Conservation (phyloP, 2,329 filamentous ascomycete species). For the Talaromyces sp. region DNA sequence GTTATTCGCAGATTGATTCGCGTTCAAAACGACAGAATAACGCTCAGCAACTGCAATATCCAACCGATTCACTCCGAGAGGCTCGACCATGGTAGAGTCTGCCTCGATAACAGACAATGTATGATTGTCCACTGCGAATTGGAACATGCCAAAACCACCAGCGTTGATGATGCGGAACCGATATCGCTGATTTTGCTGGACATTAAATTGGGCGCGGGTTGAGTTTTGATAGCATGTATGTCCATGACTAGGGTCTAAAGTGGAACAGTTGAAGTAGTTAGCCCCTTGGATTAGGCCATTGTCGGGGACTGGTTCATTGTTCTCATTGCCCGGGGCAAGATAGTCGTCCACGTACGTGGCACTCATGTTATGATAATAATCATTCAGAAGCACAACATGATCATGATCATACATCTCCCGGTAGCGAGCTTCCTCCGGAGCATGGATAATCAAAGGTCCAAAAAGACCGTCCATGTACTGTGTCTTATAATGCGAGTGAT, state of each 20-base stretch:
- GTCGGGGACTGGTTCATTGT: constrained; percentile 11
- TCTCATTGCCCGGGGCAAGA: constrained; percentile 20
- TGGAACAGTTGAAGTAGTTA: constrained; percentile 16
- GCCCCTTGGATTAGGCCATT: constrained; percentile 9
- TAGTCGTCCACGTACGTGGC: constrained; percentile 17
- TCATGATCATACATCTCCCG: constrained; percentile 16
- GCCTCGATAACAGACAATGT: constrained; percentile 10
- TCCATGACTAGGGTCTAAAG: neutral
- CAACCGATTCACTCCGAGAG: constrained; percentile 3
- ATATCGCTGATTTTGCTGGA: constrained; percentile 7
- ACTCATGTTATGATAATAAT: constrained; percentile 19
- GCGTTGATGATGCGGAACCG: constrained; percentile 13
- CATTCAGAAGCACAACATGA: constrained; percentile 16
- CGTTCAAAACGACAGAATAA: constrained; percentile 44
- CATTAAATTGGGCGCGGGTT: constrained; percentile 15
- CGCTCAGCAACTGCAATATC: constrained; percentile 8
- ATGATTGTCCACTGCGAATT: constrained; percentile 18
- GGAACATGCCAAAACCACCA: constrained; percentile 18
- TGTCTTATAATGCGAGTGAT: constrained; percentile 39
- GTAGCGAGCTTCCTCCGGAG: constrained; percentile 7
- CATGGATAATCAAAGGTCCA: constrained; percentile 63
- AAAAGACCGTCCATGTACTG: constrained; percentile 64
- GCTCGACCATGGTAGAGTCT: constrained; percentile 11
- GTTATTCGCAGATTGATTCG: constrained; percentile 30
- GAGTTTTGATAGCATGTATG: constrained; percentile 10